phyloP scores from a whole-genome alignment of 176 grass and related monocot species.

The Alopecurus myosuroides region DNA sequence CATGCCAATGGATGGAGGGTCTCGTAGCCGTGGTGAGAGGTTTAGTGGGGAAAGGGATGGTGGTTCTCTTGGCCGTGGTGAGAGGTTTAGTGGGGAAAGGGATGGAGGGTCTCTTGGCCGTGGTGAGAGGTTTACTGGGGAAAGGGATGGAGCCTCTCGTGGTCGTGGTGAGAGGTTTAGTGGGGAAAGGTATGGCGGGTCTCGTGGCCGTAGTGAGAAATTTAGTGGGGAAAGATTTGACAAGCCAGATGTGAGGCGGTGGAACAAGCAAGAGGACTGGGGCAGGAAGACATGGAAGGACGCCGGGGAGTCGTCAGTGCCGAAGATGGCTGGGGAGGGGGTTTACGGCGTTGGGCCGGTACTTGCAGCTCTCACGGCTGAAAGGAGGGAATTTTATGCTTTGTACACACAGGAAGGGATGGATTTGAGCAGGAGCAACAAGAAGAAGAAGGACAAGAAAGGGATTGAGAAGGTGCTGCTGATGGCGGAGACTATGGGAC shows the following conservation, averaged over 20 bases:
- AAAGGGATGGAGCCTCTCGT: constrained; percentile 21
- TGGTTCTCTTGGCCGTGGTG: background rate
- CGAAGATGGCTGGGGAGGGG: constrained; percentile 70
- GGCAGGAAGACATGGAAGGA: constrained; percentile 77
- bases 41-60: background rate
- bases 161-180: constrained; percentile 22
- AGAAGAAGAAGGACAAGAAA: constrained; percentile 97
- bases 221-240: constrained; percentile 43
- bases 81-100: constrained; percentile 1
- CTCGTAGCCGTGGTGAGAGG: constrained; percentile 19
- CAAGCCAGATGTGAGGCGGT: constrained; percentile 48
- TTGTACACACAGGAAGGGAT: constrained; percentile 83
- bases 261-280: constrained; percentile 80
- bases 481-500: constrained; percentile 56
- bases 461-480: constrained; percentile 61
- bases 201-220: constrained; percentile 48
- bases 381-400: constrained; percentile 80
- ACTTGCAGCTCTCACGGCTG: constrained; percentile 63
- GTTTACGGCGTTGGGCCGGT: constrained; percentile 87
- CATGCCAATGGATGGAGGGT: constrained; percentile 25
- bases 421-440: constrained; percentile 78
- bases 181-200: constrained; percentile 5
- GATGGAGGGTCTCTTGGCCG: constrained; percentile 24
- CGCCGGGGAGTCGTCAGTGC: constrained; percentile 55
- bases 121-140: constrained; percentile 22